These are phyloP conservation scores for Aleurites moluccanus DNA, from an alignment of 441 rosid species.

Conservation along the genomic window DNA sequence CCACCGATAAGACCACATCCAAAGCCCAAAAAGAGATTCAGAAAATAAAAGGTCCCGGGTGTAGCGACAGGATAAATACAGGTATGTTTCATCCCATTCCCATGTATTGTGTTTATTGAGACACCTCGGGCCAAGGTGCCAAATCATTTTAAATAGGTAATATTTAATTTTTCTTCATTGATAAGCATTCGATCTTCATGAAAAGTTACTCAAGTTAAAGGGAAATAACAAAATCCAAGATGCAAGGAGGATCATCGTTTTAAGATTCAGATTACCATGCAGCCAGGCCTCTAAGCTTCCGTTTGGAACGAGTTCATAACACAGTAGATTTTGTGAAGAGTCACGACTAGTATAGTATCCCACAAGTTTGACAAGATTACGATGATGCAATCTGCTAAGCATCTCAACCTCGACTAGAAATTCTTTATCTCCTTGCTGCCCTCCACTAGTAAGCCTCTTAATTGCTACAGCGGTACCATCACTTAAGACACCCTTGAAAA, in stretches of 20 bases:
- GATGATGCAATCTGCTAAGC: slow-evolving; percentile 98
- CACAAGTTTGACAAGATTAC: slow-evolving; percentile 95
- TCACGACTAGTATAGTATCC: slow-evolving; percentile 87
- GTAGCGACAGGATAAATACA: too few relatives aligned
- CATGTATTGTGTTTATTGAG: not conserved
- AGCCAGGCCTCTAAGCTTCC: slow-evolving; percentile 97
- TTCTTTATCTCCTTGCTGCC: slow-evolving; percentile 93
- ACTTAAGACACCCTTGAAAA: slow-evolving; percentile 88
- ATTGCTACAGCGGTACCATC: slow-evolving; percentile 98
- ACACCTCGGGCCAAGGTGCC: not conserved
- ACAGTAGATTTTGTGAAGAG: slow-evolving; percentile 84
- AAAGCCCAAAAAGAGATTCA: not conserved
- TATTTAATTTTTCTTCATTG: not conserved
- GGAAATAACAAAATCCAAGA: slow-evolving; percentile 7
- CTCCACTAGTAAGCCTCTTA: slow-evolving; percentile 86
- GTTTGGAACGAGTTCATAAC: slow-evolving; percentile 94
- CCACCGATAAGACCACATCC: not conserved
- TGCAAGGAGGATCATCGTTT: slow-evolving; percentile 8
- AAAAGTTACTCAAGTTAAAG: slow-evolving; percentile 1
- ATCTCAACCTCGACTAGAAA: slow-evolving; percentile 96
- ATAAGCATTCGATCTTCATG: not conserved
- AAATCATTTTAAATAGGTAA: not conserved
- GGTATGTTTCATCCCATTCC: not conserved
- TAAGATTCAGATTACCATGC: slow-evolving; percentile 56
- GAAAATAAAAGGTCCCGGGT: not conserved